Evolutionary conservation across 2,329 filamentous ascomycete genomes (phyloP).

Genomic region (Penicillium janthinellum): DNA sequence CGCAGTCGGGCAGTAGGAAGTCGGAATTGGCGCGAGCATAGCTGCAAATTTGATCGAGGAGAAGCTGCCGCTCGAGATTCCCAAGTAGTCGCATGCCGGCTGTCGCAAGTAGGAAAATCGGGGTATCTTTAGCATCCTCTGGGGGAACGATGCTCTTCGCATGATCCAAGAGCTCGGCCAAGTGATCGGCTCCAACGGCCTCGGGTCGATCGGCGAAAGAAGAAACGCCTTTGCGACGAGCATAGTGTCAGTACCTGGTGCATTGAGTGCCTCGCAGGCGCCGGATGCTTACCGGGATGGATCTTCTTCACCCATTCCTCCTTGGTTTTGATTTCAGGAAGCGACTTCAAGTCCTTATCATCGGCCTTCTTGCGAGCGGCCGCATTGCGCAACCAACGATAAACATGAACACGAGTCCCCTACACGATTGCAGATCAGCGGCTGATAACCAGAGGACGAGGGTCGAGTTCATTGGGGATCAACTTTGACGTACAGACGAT

Average conservation of each 20-base stretch:
- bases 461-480: neutral
- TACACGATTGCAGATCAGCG: slow-evolving; percentile 27
- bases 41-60: slow-evolving; percentile 77
- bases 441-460: slow-evolving; percentile 3
- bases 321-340: slow-evolving; percentile 81
- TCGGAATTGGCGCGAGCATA: slow-evolving; percentile 76
- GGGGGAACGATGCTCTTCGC: slow-evolving; percentile 76
- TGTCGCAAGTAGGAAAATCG: slow-evolving; percentile 92
- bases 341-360: slow-evolving; percentile 61
- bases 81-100: slow-evolving; percentile 90
- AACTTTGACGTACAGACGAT: slow-evolving; percentile 66
- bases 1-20: slow-evolving; percentile 89
- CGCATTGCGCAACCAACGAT: slow-evolving; percentile 83
- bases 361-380: slow-evolving; percentile 65
- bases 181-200: slow-evolving; percentile 77
- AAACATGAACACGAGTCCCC: slow-evolving; percentile 91
- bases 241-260: slow-evolving; percentile 4
- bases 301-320: slow-evolving; percentile 93
- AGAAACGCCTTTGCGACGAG: slow-evolving; percentile 64
- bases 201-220: slow-evolving; percentile 79
- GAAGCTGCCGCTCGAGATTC: slow-evolving; percentile 67
- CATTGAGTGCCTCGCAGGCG: neutral
- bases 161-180: slow-evolving; percentile 77
- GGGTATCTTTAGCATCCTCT: slow-evolving; percentile 77
- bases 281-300: slow-evolving; percentile 67